Evolutionary conservation across 768 basidiomycete species (phyloP).

Genomic region (Leccinum subgranulosum): DNA sequence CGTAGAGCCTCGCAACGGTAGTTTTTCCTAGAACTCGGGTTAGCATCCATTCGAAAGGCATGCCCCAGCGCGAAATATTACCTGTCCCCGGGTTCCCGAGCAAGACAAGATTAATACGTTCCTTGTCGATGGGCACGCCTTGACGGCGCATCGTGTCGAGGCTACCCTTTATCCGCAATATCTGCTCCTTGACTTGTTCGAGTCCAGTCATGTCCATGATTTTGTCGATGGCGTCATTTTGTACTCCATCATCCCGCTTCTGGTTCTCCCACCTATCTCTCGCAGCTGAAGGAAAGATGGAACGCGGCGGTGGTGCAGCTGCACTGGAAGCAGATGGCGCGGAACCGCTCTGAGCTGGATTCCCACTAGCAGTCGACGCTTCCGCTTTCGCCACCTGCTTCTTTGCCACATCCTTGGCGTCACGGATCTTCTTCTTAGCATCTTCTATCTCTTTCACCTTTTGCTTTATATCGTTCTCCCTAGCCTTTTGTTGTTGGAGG

Average conservation of each 20-base stretch:
- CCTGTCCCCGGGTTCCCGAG: constrained; percentile 77
- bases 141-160: constrained; percentile 58
- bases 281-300: constrained; percentile 33
- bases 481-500: constrained; percentile 37
- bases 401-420: constrained; percentile 14
- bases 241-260: constrained; percentile 52
- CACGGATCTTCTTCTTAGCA: constrained; percentile 17
- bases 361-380: neutral
- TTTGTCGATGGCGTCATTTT: constrained; percentile 53
- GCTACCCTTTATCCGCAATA: constrained; percentile 57
- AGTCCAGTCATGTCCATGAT: constrained; percentile 72
- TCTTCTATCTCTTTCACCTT: constrained; percentile 46
- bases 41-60: neutral
- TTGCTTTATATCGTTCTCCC: constrained; percentile 40
- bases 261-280: constrained; percentile 54
- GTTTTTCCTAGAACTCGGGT: constrained; percentile 52
- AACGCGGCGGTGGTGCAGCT: constrained; percentile 6
- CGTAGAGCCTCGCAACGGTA: constrained; percentile 64
- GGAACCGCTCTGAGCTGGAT: neutral
- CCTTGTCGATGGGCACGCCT: constrained; percentile 45
- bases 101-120: constrained; percentile 59
- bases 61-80: constrained; percentile 23
- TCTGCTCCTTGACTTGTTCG: constrained; percentile 58
- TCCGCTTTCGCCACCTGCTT: constrained; percentile 4
- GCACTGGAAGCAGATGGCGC: constrained; percentile 4